Evolutionary conservation across 208 protist species (phyloP), one percentile per base, ranked within the genome.

Genomic region (Wallacemonas sp.): DNA sequence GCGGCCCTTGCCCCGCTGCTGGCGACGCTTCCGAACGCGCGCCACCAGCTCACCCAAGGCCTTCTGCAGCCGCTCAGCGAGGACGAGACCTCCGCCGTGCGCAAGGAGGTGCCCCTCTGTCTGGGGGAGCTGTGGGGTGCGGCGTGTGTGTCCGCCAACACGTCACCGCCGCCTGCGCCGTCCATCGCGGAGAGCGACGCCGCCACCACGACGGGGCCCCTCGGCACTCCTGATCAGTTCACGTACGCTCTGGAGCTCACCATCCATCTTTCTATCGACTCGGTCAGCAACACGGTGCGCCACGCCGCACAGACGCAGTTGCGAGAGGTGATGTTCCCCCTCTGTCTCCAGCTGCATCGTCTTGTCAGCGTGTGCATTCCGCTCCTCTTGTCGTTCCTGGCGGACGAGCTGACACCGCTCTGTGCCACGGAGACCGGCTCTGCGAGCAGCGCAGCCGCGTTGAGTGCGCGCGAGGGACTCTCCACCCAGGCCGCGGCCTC

Each of bases 1-100:
- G 75, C 66, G 20, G 69, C 63, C 8, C 46, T 89, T 20, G 79
- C 79, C 0, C 70, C 75, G 23, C 44, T 85, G 45, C 62, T 90
- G 23, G 49, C 36, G 5, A 41, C 29, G 23, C 64, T 72, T 22
- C 57, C 68, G 26, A 69, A 76, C 26, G 63, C 83, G 49, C 72
- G 84, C 0, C 74, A 72, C 39, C 72, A 77, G n/a, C 70, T 90
- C 14, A 81, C 69, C 28, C 81, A 90, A 48, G 87, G 84, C 1
- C 45, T 93, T 20, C 59, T 93, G 57, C 66, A 70, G 0, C 81
- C 78, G 29, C 70, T 93, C n/a, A 83, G 81, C 57, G 81, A 87
- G 65, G 87, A 93, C 63, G 79, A 84, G 14, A 70, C 81, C 0
- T 57, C 72, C 0, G 76, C 72, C 3, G 87, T 93, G 23, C 83